These are phyloP conservation scores for Colletotrichum karsti DNA, from an alignment of 2,329 filamentous ascomycete genomes.

Conservation along the genomic window DNA sequence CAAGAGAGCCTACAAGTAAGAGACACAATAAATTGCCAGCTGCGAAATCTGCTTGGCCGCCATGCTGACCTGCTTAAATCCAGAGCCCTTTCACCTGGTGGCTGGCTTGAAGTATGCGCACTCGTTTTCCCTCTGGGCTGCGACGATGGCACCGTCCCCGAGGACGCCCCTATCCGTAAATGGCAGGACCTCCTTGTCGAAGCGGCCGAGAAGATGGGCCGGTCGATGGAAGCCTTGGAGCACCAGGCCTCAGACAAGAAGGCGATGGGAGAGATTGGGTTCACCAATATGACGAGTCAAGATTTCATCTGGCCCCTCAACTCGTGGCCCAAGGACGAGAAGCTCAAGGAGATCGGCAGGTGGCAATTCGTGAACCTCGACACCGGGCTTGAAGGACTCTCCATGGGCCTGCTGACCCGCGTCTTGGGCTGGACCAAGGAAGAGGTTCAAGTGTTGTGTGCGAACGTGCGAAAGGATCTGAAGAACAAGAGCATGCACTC, in stretches of 20 bases:
- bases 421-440: constrained; percentile 42
- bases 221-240: constrained; percentile 36
- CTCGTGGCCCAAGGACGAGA: constrained; percentile 29
- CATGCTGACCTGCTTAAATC: not conserved
- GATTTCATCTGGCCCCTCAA: constrained; percentile 26
- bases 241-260: constrained; percentile 31
- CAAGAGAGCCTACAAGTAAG: not conserved
- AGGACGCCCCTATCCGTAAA: constrained; percentile 36
- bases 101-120: constrained; percentile 41
- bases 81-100: constrained; percentile 38
- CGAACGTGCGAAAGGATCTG: constrained; percentile 32
- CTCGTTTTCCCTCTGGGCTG: constrained; percentile 35
- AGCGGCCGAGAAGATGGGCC: constrained; percentile 37
- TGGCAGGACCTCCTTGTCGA: constrained; percentile 41
- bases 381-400: constrained; percentile 42
- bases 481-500: constrained; percentile 34
- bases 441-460: constrained; percentile 35
- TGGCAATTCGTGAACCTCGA: constrained; percentile 37
- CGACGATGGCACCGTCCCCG: constrained; percentile 40
- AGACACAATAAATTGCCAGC: not conserved
- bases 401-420: constrained; percentile 44
- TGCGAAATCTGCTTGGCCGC: not conserved
- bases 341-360: constrained; percentile 15
- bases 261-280: constrained; percentile 13
- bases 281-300: constrained; percentile 1